Base-by-base conservation (phyloP, 2,329 filamentous ascomycete species). In the Fusarium sp. region DNA sequence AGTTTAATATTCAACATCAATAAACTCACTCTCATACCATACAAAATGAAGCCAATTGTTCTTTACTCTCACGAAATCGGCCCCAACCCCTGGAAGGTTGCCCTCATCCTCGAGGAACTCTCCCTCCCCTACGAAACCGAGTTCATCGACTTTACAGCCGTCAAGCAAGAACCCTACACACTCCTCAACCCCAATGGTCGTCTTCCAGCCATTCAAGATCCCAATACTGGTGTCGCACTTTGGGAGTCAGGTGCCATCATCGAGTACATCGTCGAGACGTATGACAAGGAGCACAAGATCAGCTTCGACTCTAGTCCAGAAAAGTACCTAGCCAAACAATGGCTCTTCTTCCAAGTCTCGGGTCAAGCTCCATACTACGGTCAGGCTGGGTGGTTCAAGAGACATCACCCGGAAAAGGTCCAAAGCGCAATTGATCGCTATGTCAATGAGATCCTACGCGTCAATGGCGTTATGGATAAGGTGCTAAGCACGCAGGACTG, bases 61-160 rank as follows among this genome's bases (percentile, higher is more conserved):
- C 44, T 49, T 11, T 49, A 49, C 44, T 49, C 44, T 49, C 44
- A 49, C 14, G 44, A 49, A 49, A 49, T 49, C 23, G 44, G 50
- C 13, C 50, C 50, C 29, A 54, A 54, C 18, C 50, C 50, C 2
- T 54, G 50, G 50, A 54, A 54, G 8, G 50, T 54, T n/a, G 31
- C 18, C 13, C 50, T 54, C 18, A n/a, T 54, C 20, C 50, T 54
- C 31, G 50, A 54, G 31, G 50, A 36, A 2, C 50, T 54, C 7
- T 23, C 13, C 5, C 31, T 54, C 9, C 50, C 31, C 8, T 54
- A 54, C 31, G 31, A 36, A 11, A 34, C 31, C 18, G 9, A 9
- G 4, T 33, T 34, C 18, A 34, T 54, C 9, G 31, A 23, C 13
- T 54, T 54, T 34, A 11, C 18, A 4, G 50, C 5, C 14, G 50